Base-by-base conservation (phyloP, 2,329 filamentous ascomycete species). In the Fusarium transvaalense region DNA sequence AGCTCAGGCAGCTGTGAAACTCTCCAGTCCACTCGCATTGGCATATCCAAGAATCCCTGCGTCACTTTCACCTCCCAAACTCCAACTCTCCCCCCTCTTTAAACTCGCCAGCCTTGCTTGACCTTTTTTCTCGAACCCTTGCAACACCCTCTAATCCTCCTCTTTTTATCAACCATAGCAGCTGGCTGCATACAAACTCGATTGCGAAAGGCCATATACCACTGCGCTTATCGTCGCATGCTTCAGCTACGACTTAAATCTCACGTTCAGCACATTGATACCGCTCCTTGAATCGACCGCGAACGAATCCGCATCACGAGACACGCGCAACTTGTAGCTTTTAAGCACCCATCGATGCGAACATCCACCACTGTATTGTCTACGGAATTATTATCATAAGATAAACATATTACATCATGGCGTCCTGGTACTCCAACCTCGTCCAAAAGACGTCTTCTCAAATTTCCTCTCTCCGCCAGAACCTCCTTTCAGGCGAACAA, bases 401-500 rank as follows among this genome's bases (percentile, higher is more conserved):
- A 29, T 15, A 31, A 23, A 39, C 8, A 25, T 42, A 55, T 35
- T 15, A 93, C 45, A 56, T 27, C 14, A 93, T 93, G 91, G 86
- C 91, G 75, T 92, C 91, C 73, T 97, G 94, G 86, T 92, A 97
- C 82, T 92, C 90, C 75, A 92, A 90, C 76, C 85, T 90, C 76
- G 82, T 90, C 76, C 88, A 86, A 71, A 89, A 86, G 66, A 89
- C 89, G 39, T 87, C 88, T 57, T 89, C 88, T 46, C 86, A 88
- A 74, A 88, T 91, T 76, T 88, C 86, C 70, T 86, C 88, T 72
- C 85, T 90, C 55, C 87, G 88, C 74, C 90, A 90, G 64, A 89
- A 93, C 65, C 88, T 94, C 68, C 88, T 92, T 56, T 82, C 85
- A 69, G 83, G 84, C 77, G 89, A 91, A 70, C 83, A 85, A 72